Evolutionary conservation across 345 rosid species (phyloP).

Genomic region (Dimocarpus longan): DNA sequence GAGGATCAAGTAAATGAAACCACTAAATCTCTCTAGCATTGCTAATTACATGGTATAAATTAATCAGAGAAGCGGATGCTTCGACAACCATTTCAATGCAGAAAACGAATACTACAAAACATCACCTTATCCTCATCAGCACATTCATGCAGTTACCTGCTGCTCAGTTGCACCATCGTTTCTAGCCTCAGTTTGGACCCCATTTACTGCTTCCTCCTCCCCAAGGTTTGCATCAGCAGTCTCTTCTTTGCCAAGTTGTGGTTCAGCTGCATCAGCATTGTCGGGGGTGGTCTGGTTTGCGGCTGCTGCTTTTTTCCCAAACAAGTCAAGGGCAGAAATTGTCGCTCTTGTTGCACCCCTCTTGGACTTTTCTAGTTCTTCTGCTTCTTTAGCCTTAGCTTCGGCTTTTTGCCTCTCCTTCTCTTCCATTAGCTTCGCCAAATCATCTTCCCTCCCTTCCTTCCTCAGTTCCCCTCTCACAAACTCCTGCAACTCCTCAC

Average conservation of each 20-base stretch:
- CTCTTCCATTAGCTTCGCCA: constrained; percentile 76
- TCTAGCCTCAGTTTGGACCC: neutral
- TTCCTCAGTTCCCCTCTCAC: constrained; percentile 66
- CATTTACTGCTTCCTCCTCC: neutral
- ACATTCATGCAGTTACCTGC: constrained; percentile 23
- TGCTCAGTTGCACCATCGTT: constrained; percentile 14
- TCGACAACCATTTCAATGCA: constrained; percentile 1
- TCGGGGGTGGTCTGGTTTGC: constrained; percentile 30
- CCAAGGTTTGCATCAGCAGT: constrained; percentile 16
- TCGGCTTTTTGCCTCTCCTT: constrained; percentile 86
- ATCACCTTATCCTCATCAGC: constrained; percentile 8
- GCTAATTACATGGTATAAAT: constrained; percentile 11
- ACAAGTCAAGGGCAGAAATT: constrained; percentile 44
- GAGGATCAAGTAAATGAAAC: neutral
- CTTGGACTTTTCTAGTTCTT: constrained; percentile 77
- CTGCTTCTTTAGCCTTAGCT: constrained; percentile 78
- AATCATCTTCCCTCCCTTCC: constrained; percentile 77
- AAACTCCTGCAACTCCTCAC: constrained; percentile 76
- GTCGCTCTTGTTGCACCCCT: constrained; percentile 58
- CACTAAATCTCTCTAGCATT: constrained; percentile 9
- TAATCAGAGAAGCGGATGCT: constrained; percentile 1
- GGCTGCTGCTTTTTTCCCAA: constrained; percentile 48
- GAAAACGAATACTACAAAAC: neutral
- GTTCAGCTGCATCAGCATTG: constrained; percentile 19
- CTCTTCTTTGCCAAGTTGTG: constrained; percentile 32